A percentile compares a stretch with the other conserved stretches of the same genome.
Conservation (phyloP, 2,329 filamentous ascomycete genomes). For the Remersonia thermophila region DNA sequence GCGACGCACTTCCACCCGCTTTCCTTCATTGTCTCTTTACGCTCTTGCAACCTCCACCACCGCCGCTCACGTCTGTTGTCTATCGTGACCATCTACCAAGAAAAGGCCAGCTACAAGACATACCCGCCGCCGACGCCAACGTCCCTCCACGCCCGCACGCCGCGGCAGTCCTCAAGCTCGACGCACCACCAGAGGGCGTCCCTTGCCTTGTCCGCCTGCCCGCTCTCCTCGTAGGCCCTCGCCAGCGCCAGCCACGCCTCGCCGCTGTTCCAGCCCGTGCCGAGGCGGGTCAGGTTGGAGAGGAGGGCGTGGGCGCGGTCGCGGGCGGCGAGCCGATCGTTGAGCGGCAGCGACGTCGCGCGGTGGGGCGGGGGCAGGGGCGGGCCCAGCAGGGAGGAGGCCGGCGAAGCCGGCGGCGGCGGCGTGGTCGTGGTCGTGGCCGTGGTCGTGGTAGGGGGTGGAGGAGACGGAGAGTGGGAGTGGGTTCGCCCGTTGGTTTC, state of each 20-base stretch:
- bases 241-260: constrained; percentile 91
- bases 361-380: constrained; percentile 40
- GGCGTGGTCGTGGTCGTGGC: too few species aligned
- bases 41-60: too few species aligned
- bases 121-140: constrained; percentile 49
- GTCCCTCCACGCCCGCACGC: constrained; percentile 66
- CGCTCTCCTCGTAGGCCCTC: constrained; percentile 75
- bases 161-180: constrained; percentile 76
- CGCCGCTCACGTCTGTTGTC: too few species aligned
- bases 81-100: too few species aligned
- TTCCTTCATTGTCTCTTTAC: too few species aligned
- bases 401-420: neutral
- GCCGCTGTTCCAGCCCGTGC: constrained; percentile 76
- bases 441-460: neutral
- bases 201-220: constrained; percentile 76
- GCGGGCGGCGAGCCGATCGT: constrained; percentile 76
- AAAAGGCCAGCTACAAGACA: too few species aligned
- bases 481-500: constrained; percentile 1
- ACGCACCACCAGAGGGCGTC: constrained; percentile 97
- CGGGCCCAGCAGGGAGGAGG: constrained; percentile 21
- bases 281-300: constrained; percentile 71
- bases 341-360: constrained; percentile 51
- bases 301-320: constrained; percentile 81
- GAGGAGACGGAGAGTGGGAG: neutral
- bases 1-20: too few species aligned